Evolutionary conservation across 805 yeast genomes (phyloP).

Genomic region (Ascoidea asiatica): DNA sequence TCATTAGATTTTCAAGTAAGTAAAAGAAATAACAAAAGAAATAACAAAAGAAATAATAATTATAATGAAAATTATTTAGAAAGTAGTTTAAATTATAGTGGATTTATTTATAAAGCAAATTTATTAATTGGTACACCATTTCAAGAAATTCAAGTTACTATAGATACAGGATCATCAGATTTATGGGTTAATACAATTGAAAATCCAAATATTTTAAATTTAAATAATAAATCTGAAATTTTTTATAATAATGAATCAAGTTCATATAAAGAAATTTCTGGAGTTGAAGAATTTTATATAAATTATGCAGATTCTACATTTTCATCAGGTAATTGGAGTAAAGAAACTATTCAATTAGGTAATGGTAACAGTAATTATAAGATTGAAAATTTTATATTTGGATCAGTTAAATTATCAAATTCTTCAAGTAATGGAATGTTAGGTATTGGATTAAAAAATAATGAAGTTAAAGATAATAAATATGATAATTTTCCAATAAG

Average conservation of each 20-base stretch:
- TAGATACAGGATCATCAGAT: constrained; percentile 39
- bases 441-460: constrained; percentile 6
- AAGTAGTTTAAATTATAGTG: too few species aligned
- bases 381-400: neutral
- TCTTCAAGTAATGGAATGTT: constrained; percentile 3
- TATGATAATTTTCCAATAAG: constrained; percentile 7
- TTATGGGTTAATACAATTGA: too few species aligned
- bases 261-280: constrained; percentile 12
- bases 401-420: neutral
- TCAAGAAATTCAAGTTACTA: constrained; percentile 25
- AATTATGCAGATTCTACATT: neutral
- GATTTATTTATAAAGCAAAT: too few species aligned
- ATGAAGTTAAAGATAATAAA: constrained; percentile 4
- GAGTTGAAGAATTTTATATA: too few species aligned
- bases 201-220: too few species aligned
- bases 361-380: neutral
- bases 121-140: constrained; percentile 29
- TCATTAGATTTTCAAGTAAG: too few species aligned
- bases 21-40: too few species aligned
- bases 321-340: neutral
- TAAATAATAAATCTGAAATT: too few species aligned
- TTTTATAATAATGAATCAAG: too few species aligned
- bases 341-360: neutral
- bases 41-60: too few species aligned
- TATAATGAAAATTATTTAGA: too few species aligned